Base-by-base conservation (phyloP, 768 basidiomycete genomes). In the Lentinula boryana region DNA sequence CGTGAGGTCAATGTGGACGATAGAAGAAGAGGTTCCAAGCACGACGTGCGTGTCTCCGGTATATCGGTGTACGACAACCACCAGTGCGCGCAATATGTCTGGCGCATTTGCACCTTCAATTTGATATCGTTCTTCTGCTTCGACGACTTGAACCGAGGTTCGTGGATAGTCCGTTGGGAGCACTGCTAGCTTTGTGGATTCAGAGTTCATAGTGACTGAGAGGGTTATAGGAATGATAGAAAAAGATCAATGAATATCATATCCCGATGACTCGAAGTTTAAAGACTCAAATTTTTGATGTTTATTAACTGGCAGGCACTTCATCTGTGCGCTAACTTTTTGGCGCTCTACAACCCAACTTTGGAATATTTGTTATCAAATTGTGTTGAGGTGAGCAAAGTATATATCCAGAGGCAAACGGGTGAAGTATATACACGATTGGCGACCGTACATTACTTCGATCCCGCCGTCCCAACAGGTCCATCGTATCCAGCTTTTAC, bases 1-100 rank as follows among this genome's bases (percentile, higher is more conserved):
- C 86, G 57, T 43, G 2, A 59, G 98, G 81, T 21, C 90, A 84
- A 88, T 91, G 94, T 74, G 91, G 98, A 0, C 92, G 86, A 76
- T 95, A 93, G 18, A 81, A 79, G 92, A 88, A 15, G 93, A 95
- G 3, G 91, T 92, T 38, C 90, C 94, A 68, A 99, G 89, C 61
- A 97, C 82, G 63, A 99, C 80, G 67, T 97, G 94, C 31, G 87
- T 95, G 70, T 99, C 97, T 43, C 92, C 95, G 0, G 97, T 98
- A 75, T 94, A 97, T 44, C 96, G 82, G 75, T 98, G 94, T 12
- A 99, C 77, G 54, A 98, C 79, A 21, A 96, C 88, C 10, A 85
- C 82, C 74, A 99, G 97, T 0, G 96, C 89, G 38, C 55, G 55
- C 6, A 56, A 56, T 27, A 56, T 56, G 13, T 56, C 55, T 5